Evolutionary conservation across 2,329 filamentous ascomycete species (phyloP), one percentile per base, ranked within the genome.

Genomic region (Fusarium drepaniforme): DNA sequence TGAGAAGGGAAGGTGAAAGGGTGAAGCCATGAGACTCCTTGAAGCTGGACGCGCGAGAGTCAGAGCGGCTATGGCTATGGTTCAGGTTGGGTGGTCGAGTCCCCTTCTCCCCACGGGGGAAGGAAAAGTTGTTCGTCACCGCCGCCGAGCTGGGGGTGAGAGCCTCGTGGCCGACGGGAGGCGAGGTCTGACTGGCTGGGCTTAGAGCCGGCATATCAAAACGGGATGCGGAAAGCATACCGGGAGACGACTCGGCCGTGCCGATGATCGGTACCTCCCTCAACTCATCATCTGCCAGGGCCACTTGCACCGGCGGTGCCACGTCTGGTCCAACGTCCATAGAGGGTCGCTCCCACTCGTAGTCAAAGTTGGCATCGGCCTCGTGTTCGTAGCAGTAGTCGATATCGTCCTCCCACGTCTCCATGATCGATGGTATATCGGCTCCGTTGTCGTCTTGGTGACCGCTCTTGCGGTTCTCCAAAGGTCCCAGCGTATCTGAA

Each of bases 301-400:
- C 71, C 42, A 79, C 73, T 21, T 77, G 72, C 51, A 75, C 77
- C 9, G 76, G 72, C 18, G 78, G 77, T 12, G 74, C 66, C 53
- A 64, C 53, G 59, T 78, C 77, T 28, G 78, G 78, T 23, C 76
- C 70, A 18, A 75, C 78, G 58, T 91, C 90, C 63, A 88, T 76
- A 0, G 90, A 92, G 4, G 86, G 84, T 18, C 88, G 87, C 68
- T 91, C 89, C 91, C 91, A 93, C 53, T 91, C 88, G 75, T 91
- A 93, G 71, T 93, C 88, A 78, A 90, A 93, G 80, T 92, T 86
- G 9, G 90, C 91, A 80, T 93, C 91, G 15, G 88, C 90, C 74
- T 91, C 91, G 75, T 93, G 90, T 74, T 93, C 91, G 77, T 93
- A 93, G 78, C 90, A 92, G 81, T 92, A 93, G 78, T 93, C 91